phyloP scores from a whole-genome alignment of 2,329 filamentous ascomycete genomes.

The Xylaria multiplex region DNA sequence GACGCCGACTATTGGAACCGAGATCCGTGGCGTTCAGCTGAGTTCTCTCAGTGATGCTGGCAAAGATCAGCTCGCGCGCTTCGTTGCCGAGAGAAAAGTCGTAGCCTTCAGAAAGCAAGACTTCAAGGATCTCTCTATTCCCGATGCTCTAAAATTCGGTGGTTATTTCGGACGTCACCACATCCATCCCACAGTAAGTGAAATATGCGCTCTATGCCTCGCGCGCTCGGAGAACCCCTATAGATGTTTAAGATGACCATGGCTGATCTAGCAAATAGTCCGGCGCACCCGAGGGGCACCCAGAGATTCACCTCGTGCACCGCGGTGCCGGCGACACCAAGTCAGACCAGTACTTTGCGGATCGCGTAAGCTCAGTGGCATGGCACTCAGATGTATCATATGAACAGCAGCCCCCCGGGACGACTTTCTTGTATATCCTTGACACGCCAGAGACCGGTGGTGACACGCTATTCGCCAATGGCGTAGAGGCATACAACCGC shows the following conservation, averaged over 20 bases:
- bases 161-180: conserved; percentile 84
- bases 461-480: conserved; percentile 85
- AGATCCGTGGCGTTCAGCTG: conserved; percentile 76
- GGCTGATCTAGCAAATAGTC: conserved; percentile 52
- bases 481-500: conserved; percentile 81
- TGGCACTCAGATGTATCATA: conserved; percentile 94
- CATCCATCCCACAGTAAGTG: conserved; percentile 73
- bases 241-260: neutral
- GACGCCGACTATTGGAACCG: conserved; percentile 78
- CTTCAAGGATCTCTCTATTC: conserved; percentile 74
- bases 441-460: conserved; percentile 83
- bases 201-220: neutral
- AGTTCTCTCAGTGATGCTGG: conserved; percentile 73
- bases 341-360: conserved; percentile 67
- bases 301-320: conserved; percentile 82
- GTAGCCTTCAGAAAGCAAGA: conserved; percentile 82
- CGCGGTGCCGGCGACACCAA: conserved; percentile 72
- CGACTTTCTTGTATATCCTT: conserved; percentile 89
- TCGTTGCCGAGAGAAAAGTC: conserved; percentile 80
- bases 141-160: conserved; percentile 74
- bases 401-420: conserved; percentile 87
- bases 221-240: neutral
- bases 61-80: conserved; percentile 80
- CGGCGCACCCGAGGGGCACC: conserved; percentile 76
- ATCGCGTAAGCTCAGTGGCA: conserved; percentile 80